phyloP scores from a whole-genome alignment of 2,329 filamentous ascomycete species.

The Chrysoporthe puriensis region DNA sequence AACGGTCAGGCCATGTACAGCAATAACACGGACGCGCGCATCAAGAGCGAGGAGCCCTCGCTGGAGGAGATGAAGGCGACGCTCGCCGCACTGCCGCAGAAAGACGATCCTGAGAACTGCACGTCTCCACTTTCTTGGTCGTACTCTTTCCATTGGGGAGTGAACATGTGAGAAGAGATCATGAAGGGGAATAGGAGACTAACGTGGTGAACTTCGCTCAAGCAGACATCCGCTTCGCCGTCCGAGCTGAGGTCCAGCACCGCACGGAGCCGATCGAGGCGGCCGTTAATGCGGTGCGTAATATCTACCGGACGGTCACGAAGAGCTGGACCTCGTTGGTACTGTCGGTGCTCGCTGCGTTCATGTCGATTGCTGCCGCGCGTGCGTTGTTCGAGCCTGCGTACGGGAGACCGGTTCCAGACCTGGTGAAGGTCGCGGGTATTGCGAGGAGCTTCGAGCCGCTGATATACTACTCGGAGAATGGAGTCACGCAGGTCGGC shows the following conservation, averaged over 20 bases:
- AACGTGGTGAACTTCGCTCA: slow-evolving; percentile 31
- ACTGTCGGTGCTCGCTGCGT: slow-evolving; percentile 60
- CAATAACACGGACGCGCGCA: slow-evolving; percentile 4
- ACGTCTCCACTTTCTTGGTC: slow-evolving; percentile 35
- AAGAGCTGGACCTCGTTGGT: slow-evolving; percentile 72
- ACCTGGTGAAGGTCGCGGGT: slow-evolving; percentile 87
- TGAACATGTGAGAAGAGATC: slow-evolving; percentile 16
- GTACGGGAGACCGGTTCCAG: slow-evolving; percentile 69
- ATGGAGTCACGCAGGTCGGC: slow-evolving; percentile 81
- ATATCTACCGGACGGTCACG: slow-evolving; percentile 63
- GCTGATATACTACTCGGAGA: slow-evolving; percentile 91
- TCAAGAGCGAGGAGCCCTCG: slow-evolving; percentile 30
- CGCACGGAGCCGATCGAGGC: slow-evolving; percentile 82
- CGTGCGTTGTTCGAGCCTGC: slow-evolving; percentile 72
- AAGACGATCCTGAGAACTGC: slow-evolving; percentile 54
- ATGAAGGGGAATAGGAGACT: not conserved
- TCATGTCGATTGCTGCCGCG: slow-evolving; percentile 68
- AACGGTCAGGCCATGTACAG: slow-evolving; percentile 19
- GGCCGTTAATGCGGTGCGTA: slow-evolving; percentile 65
- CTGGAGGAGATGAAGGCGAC: slow-evolving; percentile 34
- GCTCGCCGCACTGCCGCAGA: slow-evolving; percentile 36
- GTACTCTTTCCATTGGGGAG: slow-evolving; percentile 20
- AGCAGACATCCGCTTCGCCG: slow-evolving; percentile 83
- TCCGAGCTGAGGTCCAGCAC: slow-evolving; percentile 87
- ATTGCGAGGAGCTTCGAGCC: slow-evolving; percentile 92